Conservation (phyloP, 306 rosid species). For the Datisca glomerata region DNA sequence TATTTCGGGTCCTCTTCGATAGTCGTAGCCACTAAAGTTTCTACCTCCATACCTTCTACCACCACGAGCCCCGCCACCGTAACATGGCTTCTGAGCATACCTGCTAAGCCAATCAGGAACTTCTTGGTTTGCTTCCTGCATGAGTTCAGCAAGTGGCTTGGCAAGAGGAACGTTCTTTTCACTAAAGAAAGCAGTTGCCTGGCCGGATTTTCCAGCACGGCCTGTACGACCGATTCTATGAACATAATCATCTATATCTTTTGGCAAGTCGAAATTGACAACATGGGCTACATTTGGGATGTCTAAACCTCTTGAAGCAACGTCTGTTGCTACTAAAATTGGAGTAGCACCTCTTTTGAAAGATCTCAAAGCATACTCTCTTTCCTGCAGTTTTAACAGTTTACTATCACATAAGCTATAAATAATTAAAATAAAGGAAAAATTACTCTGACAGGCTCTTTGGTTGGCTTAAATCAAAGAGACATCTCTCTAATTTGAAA, state of each 20-base stretch:
- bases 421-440: too few species aligned
- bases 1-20: constrained; percentile 14
- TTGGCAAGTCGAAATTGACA: constrained; percentile 34
- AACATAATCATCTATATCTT: constrained; percentile 30
- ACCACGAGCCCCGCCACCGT: constrained; percentile 3
- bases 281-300: constrained; percentile 30
- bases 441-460: too few species aligned
- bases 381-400: constrained; percentile 13
- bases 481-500: too few species aligned
- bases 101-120: constrained; percentile 28
- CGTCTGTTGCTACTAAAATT: constrained; percentile 24
- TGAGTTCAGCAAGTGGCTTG: constrained; percentile 20
- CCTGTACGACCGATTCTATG: constrained; percentile 36
- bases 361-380: constrained; percentile 20
- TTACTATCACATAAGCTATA: too few species aligned
- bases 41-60: constrained; percentile 5
- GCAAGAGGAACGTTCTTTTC: constrained; percentile 26
- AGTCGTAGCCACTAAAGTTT: constrained; percentile 23
- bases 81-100: constrained; percentile 11
- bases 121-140: constrained; percentile 26
- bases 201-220: constrained; percentile 35
- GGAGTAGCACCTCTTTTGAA: constrained; percentile 24
- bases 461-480: too few species aligned
- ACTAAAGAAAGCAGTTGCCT: constrained; percentile 33
- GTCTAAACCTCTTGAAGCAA: constrained; percentile 31